Base-by-base conservation (phyloP, 805 yeast genomes). In the Ascoidea rubescens region DNA sequence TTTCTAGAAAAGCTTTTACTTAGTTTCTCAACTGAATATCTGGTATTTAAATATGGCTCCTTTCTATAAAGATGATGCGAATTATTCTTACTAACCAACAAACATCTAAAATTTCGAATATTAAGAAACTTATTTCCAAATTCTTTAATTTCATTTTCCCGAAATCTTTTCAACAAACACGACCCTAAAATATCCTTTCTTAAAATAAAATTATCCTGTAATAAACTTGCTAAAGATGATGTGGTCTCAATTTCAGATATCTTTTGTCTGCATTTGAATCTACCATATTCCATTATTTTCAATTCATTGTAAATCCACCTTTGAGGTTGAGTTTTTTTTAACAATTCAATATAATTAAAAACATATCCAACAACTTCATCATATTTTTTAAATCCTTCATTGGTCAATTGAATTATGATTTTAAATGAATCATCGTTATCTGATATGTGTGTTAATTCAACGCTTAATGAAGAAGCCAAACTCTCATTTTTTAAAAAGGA, bases 191-290 rank as follows among this genome's bases (percentile, higher is more conserved):
- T 37, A 37, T 37, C 43, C 14, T 37, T 37, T 37, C 43, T 37
- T 37, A 37, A 96, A 3, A 55, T 33, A 50, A 62, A 62, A 4
- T 60, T 61, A 12, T 63, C 67, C 62, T 84, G 87, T 67, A 87
- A 67, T 5, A 66, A 67, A 51, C 74, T 74, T 14, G 95, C 83
- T 57, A 85, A 67, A 33, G 73, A 67, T 3, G 95, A 85, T 1
- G 96, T 84, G 5, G 75, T 67, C 49, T 46, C 47, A 4, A 89
- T 71, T 3, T 95, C 84, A 49, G 80, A 75, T 42, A 75, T 64
- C 66, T 90, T 90, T 66, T 89, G 96, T 59, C 73, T 78, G 63
- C 87, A 93, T 63, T 80, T 82, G 68, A 91, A 91, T 55, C 77
- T 75, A 55, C 87, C 76, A 49, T 73, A 74, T 21, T 88, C 73